Evolutionary conservation across 176 grass and related monocot species (phyloP), one percentile per base, ranked within the genome.

Genomic region (Oryza nivara): DNA sequence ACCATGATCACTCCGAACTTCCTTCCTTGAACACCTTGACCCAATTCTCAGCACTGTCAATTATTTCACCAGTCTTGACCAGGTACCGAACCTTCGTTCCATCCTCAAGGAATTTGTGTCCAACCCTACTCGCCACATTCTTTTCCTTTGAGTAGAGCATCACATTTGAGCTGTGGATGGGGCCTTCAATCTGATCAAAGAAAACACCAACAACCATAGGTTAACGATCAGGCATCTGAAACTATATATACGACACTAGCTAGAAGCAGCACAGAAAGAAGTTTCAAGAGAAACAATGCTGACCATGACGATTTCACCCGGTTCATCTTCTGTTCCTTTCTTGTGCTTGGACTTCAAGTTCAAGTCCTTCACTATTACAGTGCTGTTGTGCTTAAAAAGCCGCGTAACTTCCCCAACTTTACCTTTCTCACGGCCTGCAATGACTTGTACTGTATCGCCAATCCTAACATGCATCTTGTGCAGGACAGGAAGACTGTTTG

Each of bases 261-360:
- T 5, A 15, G 0, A 47, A 36, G 23, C 52, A 11, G 56, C 13
- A 38, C n/a, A 9, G 5, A 80, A 54, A 65, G 6, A 80, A 46
- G n/a, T 45, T 78, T 46, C 1, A 54, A 20, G 9, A 65, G 7
- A 80, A 76, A 75, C 15, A 30, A 65, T 79, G 58, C 82, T 80
- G 32, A 98, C 96, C 91, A 92, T 90, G 68, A 95, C 78, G 44
- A 98, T 98, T 87, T 98, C 90, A 73, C 96, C 96, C 1, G 92
- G 91, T 54, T 92, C 93, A 67, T 99, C 92, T 11, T 87, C 85
- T 88, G 83, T 88, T 40, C 93, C 90, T 86, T 99, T 99, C 88
- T 94, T 93, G 87, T 99, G 96, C 75, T 99, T 99, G 0, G 93
- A 96, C 81, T 99, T 99, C 82, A 99, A 82, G 80, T 99, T 99